Percentiles rank a stretch among this genome's conserved stretches.
Conservation (phyloP, 331 rosid species). For the Pyracantha coccinea region DNA sequence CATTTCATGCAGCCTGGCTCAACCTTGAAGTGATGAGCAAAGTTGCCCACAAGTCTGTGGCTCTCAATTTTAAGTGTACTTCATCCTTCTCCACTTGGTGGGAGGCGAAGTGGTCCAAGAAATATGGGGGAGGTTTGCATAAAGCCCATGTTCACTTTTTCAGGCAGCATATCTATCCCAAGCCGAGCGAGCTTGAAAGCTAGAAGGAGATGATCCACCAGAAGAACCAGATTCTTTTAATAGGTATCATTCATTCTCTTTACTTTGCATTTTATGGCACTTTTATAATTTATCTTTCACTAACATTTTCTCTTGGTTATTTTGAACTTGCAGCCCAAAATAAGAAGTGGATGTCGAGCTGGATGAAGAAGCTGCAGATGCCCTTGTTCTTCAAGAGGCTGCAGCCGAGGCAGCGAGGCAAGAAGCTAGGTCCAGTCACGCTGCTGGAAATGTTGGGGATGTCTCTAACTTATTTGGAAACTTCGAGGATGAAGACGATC, state of each 20-base stretch:
- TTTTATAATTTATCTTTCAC: accelerated
- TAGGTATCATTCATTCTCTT: too few relatives aligned
- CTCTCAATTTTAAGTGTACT: accelerated
- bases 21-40: too few relatives aligned
- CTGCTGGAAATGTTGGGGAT: accelerated
- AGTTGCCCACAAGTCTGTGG: accelerated
- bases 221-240: too few relatives aligned
- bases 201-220: too few relatives aligned
- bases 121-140: accelerated
- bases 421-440: accelerated
- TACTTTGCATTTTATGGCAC: too few relatives aligned
- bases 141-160: accelerated
- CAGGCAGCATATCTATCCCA: accelerated
- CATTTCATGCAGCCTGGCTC: accelerated
- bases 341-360: not conserved
- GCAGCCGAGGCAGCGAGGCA: accelerated
- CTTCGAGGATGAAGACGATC: accelerated
- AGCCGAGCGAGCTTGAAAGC: accelerated
- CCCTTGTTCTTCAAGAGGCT: accelerated
- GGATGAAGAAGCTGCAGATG: accelerated
- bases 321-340: too few relatives aligned
- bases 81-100: accelerated
- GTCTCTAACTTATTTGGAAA: accelerated
- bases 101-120: too few relatives aligned
- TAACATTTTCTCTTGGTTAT: too few relatives aligned